These are phyloP conservation scores for Salix exigua DNA, from an alignment of 345 rosid species.

Conservation along the genomic window DNA sequence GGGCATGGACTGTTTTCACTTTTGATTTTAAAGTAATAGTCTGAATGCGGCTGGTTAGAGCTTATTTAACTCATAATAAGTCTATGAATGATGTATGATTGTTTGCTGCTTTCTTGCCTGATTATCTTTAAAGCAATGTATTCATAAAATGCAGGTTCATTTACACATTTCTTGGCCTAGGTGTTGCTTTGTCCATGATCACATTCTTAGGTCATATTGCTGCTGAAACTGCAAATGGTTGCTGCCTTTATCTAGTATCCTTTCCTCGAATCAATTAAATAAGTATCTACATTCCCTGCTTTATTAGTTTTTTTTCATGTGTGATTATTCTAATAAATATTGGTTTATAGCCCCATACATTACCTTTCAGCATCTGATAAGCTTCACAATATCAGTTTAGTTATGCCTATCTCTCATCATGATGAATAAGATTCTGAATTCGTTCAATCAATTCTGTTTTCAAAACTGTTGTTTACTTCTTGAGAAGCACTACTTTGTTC, in stretches of 20 bases:
- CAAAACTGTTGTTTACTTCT: neutral
- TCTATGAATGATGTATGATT: too few species aligned
- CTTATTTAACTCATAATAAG: too few species aligned
- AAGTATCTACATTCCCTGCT: neutral
- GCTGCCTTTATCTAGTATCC: constrained; percentile 83
- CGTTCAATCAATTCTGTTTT: neutral
- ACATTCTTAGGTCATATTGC: constrained; percentile 82
- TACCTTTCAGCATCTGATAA: neutral
- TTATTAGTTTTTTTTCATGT: neutral
- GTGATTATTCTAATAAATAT: neutral
- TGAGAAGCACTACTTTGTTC: neutral
- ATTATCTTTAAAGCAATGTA: constrained; percentile 4
- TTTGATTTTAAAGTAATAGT: neutral
- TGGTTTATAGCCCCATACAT: neutral
- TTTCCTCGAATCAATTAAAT: constrained; percentile 9
- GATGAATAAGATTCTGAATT: neutral
- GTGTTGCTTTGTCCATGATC: constrained; percentile 58
- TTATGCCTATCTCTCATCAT: neutral
- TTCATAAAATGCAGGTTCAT: constrained; percentile 61
- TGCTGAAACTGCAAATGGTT: constrained; percentile 77
- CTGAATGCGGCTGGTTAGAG: neutral
- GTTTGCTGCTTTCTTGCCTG: neutral
- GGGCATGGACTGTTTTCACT: neutral
- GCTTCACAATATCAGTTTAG: neutral
- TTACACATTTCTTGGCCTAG: constrained; percentile 65